These are phyloP conservation scores for Aspergillus puulaauensis DNA, from an alignment of 2,329 filamentous ascomycete genomes.

Conservation along the genomic window DNA sequence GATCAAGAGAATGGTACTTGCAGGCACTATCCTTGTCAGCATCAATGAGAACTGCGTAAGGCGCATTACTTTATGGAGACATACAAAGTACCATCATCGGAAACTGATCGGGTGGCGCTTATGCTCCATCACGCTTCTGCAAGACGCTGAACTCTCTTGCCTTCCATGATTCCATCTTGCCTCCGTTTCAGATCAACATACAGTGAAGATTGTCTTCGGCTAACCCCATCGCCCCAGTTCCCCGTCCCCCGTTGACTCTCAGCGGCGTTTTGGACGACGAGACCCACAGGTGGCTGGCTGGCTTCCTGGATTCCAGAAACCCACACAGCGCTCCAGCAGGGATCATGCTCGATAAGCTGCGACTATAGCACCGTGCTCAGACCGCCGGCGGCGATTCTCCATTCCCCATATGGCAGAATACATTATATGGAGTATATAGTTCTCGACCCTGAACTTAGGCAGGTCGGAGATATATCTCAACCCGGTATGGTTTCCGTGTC, in stretches of 20 bases:
- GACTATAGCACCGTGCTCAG: neutral
- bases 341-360: neutral
- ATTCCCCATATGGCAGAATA: neutral
- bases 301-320: slow-evolving; percentile 14
- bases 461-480: slow-evolving; percentile 17
- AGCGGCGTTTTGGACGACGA: neutral
- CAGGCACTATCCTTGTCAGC: neutral
- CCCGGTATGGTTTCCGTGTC: slow-evolving; percentile 5
- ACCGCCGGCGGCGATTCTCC: neutral
- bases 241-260: neutral
- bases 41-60: neutral
- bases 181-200: neutral
- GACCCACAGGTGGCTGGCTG: slow-evolving; percentile 1
- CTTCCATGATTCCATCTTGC: neutral
- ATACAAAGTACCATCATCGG: neutral
- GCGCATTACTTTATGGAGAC: neutral
- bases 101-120: neutral
- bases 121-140: neutral
- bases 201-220: neutral
- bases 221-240: neutral
- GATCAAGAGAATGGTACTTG: neutral
- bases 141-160: neutral
- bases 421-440: neutral
- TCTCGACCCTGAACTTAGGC: neutral
- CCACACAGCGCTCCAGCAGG: slow-evolving; percentile 12